phyloP scores from a whole-genome alignment of 1,284 basidiomycete genomes.

The Rhodotorula sp. region DNA sequence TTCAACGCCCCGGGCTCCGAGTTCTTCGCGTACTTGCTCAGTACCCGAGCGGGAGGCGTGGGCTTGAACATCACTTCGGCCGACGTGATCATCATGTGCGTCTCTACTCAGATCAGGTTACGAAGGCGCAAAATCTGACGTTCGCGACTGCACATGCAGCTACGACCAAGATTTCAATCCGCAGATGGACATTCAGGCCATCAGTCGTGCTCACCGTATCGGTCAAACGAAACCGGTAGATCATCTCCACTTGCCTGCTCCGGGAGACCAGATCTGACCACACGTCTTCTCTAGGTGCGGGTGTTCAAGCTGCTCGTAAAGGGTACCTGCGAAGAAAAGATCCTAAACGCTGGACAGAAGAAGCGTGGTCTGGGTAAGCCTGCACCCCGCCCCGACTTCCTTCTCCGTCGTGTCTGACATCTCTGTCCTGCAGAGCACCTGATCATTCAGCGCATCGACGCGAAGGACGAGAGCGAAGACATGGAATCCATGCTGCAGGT shows the following conservation, averaged over 20 bases:
- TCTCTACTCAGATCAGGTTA: constrained; percentile 43
- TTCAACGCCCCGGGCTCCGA: constrained; percentile 84
- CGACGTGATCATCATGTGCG: constrained; percentile 87
- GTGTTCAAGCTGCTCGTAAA: constrained; percentile 51
- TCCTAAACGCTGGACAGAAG: constrained; percentile 36
- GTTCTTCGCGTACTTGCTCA: constrained; percentile 48
- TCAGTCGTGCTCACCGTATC: constrained; percentile 51
- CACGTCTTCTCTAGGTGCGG: constrained; percentile 44
- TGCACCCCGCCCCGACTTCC: neutral
- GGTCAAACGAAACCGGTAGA: constrained; percentile 45
- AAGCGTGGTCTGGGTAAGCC: constrained; percentile 43
- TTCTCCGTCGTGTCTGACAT: neutral
- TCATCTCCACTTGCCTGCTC: neutral
- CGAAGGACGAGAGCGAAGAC: constrained; percentile 40
- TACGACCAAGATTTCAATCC: constrained; percentile 50
- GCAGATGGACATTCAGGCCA: constrained; percentile 50
- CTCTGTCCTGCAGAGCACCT: constrained; percentile 42
- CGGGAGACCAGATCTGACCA: neutral
- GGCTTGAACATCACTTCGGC: constrained; percentile 57
- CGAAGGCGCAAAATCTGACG: neutral
- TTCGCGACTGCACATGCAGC: neutral
- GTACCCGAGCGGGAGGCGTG: constrained; percentile 49
- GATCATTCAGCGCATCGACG: constrained; percentile 46
- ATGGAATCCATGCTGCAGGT: constrained; percentile 47
- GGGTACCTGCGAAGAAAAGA: constrained; percentile 49